phyloP scores from a whole-genome alignment of 768 basidiomycete genomes.

The Lepiota subincarnata region DNA sequence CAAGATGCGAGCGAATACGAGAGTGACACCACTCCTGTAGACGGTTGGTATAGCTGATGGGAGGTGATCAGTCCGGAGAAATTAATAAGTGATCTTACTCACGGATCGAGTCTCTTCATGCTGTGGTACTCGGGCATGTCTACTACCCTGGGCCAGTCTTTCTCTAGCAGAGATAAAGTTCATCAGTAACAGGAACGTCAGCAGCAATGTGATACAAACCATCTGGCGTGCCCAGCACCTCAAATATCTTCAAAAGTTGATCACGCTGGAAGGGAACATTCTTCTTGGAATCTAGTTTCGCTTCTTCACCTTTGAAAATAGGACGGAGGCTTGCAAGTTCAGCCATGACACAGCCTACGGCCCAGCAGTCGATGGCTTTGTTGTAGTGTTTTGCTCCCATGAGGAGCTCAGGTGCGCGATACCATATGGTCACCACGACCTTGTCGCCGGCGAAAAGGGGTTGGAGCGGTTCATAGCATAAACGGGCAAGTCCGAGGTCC shows the following conservation, averaged over 20 bases:
- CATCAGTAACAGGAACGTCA: conserved; percentile 3
- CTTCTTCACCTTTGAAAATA: conserved; percentile 99
- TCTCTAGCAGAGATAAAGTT: conserved; percentile 41
- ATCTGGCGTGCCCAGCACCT: conserved; percentile 85
- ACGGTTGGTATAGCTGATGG: conserved; percentile 43
- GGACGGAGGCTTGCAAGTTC: conserved; percentile 91
- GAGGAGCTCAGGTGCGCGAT: conserved; percentile 93
- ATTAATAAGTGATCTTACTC: conserved; percentile 21
- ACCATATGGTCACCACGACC: conserved; percentile 99
- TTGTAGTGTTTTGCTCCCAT: conserved; percentile 98
- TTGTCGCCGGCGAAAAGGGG: conserved; percentile 93
- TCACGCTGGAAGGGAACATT: conserved; percentile 96
- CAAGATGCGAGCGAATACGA: conserved; percentile 55
- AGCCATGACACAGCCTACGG: conserved; percentile 95
- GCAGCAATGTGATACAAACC: conserved; percentile 41
- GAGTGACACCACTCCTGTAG: conserved; percentile 73
- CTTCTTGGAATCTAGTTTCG: conserved; percentile 95
- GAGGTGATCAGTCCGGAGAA: not conserved
- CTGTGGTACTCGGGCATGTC: conserved; percentile 88
- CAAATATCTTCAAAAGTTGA: conserved; percentile 93
- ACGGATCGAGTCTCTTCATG: conserved; percentile 77
- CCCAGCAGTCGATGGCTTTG: conserved; percentile 95
- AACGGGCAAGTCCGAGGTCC: conserved; percentile 91
- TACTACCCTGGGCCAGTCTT: conserved; percentile 81
- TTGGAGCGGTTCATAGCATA: conserved; percentile 89